Base-by-base conservation (phyloP, 305 asterid genomes). In the Fraxinus platypoda region DNA sequence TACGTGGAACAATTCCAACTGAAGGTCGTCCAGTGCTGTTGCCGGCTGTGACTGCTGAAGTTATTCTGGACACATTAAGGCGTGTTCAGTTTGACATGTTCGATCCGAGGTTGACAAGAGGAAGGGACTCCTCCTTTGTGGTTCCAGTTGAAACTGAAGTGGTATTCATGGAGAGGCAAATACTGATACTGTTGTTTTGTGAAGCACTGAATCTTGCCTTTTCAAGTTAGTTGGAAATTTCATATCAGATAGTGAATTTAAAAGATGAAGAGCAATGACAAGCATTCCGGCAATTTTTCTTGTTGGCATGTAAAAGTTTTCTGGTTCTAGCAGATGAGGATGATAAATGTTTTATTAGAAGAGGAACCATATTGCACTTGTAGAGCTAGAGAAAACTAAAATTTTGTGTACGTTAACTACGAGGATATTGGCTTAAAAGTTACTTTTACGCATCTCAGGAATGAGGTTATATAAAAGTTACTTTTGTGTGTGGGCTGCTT, bases 61-160 rank as follows among this genome's bases (percentile, higher is more conserved):
- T 91, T 74, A 76, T 91, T 17, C 83, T 95, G 84, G 97, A 94
- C 68, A 82, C 94, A n/a, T 80, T 95, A 37, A 87, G 91, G 11
- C 91, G 87, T 8, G 95, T 91, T 84, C 91, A 90, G 64, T 95
- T 95, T 76, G 97, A 94, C 26, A 96, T 94, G 25, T 95, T 89
- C 86, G 97, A 95, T 82, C 93, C 98, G 4, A 87, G 94, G 66
- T 84, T 94, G 80, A 74, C 83, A 1, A 83, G 88, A 21, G 98
- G 98, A 54, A 54, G 94, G 99, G 80, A 80, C 86, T 80, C 87
- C 93, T 9, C 98, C 97, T 11, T 88, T 93, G 89, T 87, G 91
- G 93, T 95, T 89, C 87, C 97, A 95, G 86, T 82, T 94, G 87
- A 94, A 92, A 87, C 88, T 95, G 8, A 95, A 95, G 84, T 92